Conservation (phyloP, 2,329 filamentous ascomycete genomes). For the Aspergillus tanneri region DNA sequence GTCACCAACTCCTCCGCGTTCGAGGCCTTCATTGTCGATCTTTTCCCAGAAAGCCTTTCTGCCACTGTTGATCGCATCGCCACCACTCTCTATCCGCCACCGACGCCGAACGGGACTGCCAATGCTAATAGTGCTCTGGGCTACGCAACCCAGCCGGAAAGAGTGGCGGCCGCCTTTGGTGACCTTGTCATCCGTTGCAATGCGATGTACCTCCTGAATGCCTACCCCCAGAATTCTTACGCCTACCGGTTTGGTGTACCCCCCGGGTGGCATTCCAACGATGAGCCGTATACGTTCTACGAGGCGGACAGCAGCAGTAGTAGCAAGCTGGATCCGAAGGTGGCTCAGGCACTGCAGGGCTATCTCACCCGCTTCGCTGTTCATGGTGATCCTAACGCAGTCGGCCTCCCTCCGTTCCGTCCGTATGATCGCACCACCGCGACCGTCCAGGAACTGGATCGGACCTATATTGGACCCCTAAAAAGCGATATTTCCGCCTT, state of each 20-base stretch:
- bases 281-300: neutral
- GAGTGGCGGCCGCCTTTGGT: neutral
- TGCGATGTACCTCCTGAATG: neutral
- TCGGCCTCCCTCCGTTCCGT: too few species aligned
- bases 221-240: neutral
- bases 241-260: neutral
- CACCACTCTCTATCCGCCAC: neutral
- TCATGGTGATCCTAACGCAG: too few species aligned
- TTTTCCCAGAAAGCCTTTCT: neutral
- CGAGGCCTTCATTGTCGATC: neutral
- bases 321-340: too few species aligned
- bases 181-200: neutral
- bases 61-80: neutral
- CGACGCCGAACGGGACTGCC: too few species aligned
- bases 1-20: neutral
- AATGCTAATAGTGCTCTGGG: neutral
- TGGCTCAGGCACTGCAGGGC: too few species aligned
- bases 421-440: too few species aligned
- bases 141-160: neutral
- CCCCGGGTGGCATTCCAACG: neutral
- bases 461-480: too few species aligned
- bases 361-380: too few species aligned
- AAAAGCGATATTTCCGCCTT: too few species aligned
- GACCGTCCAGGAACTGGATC: too few species aligned
- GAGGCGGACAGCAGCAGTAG: neutral